Base-by-base conservation (phyloP, 176 grass and related monocot genomes). In the Chrysopogon serrulatus region DNA sequence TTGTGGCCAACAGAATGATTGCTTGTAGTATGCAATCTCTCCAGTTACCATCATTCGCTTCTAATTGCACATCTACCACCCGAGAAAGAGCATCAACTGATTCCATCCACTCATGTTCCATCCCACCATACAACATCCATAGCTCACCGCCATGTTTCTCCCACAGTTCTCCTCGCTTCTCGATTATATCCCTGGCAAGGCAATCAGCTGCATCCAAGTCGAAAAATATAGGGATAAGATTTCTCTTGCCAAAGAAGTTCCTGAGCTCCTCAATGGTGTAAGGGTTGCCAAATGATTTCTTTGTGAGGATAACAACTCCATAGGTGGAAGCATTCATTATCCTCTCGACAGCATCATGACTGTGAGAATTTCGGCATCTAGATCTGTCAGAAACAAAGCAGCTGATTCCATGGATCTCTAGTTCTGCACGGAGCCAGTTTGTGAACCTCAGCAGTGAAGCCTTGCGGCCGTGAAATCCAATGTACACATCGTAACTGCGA, bases 121-220 rank as follows among this genome's bases (percentile, higher is more conserved):
- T 77, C 36, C 96, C 96, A 72, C 93, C 96, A 78, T 98, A 98
- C 59, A 92, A 84, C 93, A 98, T 93, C 96, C 96, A 98, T 24
- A 98, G 80, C 73, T 98, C 96, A 77, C 96, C 96, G 31, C 96
- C 96, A 88, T 98, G 87, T 79, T 92, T 95, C 76, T 98, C 93
- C 96, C 96, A 98, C 80, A 94, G 53, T 33, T 95, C 96, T 79
- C 96, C 96, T 79, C 96, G 91, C 87, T 91, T 98, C 77, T 98
- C 96, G 0, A 98, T 90, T 77, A 98, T 94, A 83, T 98, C 96
- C 69, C 96, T 98, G 53, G 96, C 87, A 87, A 98, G 93, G 86
- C 96, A 98, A 88, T 95, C 93, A 69, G 73, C 82, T 65, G 87
- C 76, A 41, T 87, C 80, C 85, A 98, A 88, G 79, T 98, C 89